Base-by-base conservation (phyloP, 2,329 filamentous ascomycete genomes). In the Colletotrichum nymphaeae region DNA sequence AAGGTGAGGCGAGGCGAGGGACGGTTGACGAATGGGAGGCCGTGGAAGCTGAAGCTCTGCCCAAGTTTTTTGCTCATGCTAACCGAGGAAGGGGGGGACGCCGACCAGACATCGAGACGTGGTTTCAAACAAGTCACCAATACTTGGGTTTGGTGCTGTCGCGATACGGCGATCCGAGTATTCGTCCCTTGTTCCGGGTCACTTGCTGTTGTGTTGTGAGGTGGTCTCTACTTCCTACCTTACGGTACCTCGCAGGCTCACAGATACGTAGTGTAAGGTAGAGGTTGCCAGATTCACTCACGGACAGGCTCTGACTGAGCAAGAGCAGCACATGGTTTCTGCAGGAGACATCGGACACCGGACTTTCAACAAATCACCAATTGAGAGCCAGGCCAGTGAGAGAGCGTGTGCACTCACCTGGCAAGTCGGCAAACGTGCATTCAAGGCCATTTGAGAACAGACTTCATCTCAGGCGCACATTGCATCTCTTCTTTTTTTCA, bases 41-140 rank as follows among this genome's bases (percentile, higher is more conserved):
- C 65, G 53, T 63, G 59, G 59, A 60, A 69, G 32, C 59, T 60
- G 59, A 55, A 72, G 69, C 59, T 72, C 66, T 46, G 52, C 46
- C 22, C 49, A 24, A 42, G 30, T n/a, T n/a, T 46, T 64, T 35
- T 42, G 19, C 32, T 63, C 30, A 63, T 59, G 46, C 69, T 69
- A 64, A 59, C 66, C 53, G 42, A 69, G 37, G 52, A 11, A 65
- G 52, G 28, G 12, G 5, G 30, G 46, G 37, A n/a, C 30, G 32
- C 32, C 42, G 37, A 19, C 37, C 11, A 53, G 60, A 24, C 28
- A 22, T 49, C 42, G 19, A 49, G 42, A 49, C 52, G 65, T 58
- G 35, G 69, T 72, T 72, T 72, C 69, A 69, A 11, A 3, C 58
- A 64, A 63, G 69, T 68, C 64, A 30, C 58, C 35, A 52, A 57